phyloP scores from a whole-genome alignment of 208 protist species.

The Wallacemonas collosoma region DNA sequence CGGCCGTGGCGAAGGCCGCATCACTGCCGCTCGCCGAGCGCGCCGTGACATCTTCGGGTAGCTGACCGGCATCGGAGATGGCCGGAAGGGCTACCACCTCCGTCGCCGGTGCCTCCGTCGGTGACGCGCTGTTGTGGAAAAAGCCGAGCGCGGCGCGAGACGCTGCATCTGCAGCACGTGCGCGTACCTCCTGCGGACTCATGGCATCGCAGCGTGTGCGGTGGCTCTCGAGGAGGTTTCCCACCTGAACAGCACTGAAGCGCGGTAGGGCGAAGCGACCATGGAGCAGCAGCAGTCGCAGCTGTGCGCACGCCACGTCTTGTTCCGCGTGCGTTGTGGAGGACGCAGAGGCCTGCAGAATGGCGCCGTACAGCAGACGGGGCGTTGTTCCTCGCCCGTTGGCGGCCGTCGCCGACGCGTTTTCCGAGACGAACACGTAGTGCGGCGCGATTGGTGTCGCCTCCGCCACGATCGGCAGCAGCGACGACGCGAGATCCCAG shows the following conservation, averaged over 20 bases:
- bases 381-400: constrained; percentile 12
- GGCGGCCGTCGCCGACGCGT: background rate
- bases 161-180: background rate
- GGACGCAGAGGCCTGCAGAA: constrained; percentile 16
- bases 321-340: background rate
- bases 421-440: constrained; percentile 46
- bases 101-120: constrained; percentile 16
- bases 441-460: constrained; percentile 55
- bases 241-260: constrained; percentile 29
- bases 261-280: constrained; percentile 71
- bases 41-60: background rate
- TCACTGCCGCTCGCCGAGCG: constrained; percentile 14
- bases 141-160: constrained; percentile 27
- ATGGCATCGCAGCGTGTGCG: constrained; percentile 19
- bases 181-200: constrained; percentile 7
- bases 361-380: constrained; percentile 46
- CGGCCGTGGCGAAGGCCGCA: constrained; percentile 43
- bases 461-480: constrained; percentile 55
- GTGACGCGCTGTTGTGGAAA: constrained; percentile 14
- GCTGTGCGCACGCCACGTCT: background rate
- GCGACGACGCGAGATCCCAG: constrained; percentile 47
- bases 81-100: constrained; percentile 11
- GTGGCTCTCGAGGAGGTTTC: background rate
- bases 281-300: constrained; percentile 57
- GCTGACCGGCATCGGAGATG: background rate